Evolutionary conservation across 2,329 filamentous ascomycete species (phyloP), one percentile per base, ranked within the genome.

Genomic region (Epichloe gansuensis): DNA sequence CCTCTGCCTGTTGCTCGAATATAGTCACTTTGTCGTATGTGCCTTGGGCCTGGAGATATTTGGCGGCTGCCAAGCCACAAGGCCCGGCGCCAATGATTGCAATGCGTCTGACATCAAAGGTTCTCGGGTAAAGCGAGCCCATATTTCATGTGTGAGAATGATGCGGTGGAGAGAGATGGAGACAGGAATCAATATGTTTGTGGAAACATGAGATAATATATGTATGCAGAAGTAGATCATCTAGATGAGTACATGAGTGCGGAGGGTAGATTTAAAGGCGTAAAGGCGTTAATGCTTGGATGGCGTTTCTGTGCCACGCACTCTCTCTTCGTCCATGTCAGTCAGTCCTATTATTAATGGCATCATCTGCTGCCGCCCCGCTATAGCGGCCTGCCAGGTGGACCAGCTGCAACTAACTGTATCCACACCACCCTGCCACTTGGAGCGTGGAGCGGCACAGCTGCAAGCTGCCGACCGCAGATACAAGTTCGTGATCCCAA

Each of bases 71-170:
- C 4, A 95, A 73, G 4, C 91, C 90, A 56, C 79, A 80, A 0
- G 90, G 87, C 0, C 90, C 90, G 9, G 86, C 89, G 23, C 90
- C 90, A 57, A 96, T 81, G 54, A 96, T 74, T 58, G 87, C 88
- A 57, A 95, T 74, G 45, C 68, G 78, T 54, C 74, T 74, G 47
- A 86, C 74, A 55, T 71, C 57, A 61, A 80, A 81, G 4, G 52
- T 51, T 46, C 56, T 52, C 21, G 56, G 58, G 41, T 57, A 53
- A 47, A 58, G 45, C 7, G 64, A 68, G 43, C 62, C 64, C 65
- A 66, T 68, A 36, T 17, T 27, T 8, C 17, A 36, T 35, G 25
- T 8, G 34, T 48, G 41, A 13, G 13, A n/a, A 27, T 6, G 7
- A 6, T 25, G 45, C 13, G 21, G 11, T 8, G 34, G 2, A 23